phyloP scores from a whole-genome alignment of 1,284 basidiomycete genomes.

The Fistulinella cinereoalba region DNA sequence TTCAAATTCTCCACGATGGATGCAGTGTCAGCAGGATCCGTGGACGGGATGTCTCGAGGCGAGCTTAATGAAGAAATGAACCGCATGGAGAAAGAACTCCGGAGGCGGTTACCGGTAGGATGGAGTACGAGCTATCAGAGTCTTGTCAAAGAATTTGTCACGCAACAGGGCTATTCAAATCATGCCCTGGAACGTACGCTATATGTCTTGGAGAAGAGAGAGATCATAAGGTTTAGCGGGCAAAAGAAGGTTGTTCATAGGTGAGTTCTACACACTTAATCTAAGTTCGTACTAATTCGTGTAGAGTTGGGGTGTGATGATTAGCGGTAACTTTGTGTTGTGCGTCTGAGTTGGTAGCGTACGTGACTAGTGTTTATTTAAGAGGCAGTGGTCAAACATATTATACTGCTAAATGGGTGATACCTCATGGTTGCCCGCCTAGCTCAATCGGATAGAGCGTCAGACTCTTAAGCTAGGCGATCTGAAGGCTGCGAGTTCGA shows the following conservation, averaged over 20 bases:
- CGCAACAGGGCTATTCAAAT: conserved; percentile 84
- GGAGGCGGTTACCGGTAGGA: conserved; percentile 87
- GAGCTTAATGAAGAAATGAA: conserved; percentile 95
- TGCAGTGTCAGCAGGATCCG: conserved; percentile 89
- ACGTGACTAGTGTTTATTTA: no score
- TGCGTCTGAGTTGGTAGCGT: no score
- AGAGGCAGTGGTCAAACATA: no score
- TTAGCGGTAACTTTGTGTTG: no score
- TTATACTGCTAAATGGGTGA: no score
- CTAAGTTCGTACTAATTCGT: conserved; percentile 4
- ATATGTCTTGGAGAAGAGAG: conserved; percentile 93
- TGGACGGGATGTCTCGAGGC: conserved; percentile 90
- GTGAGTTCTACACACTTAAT: conserved; percentile 21
- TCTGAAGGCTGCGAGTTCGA: conserved; percentile 92
- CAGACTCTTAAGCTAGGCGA: conserved; percentile 58
- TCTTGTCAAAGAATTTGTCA: conserved; percentile 94
- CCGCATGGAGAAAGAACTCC: conserved; percentile 89
- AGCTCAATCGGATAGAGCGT: conserved; percentile 88
- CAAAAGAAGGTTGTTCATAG: conserved; percentile 58
- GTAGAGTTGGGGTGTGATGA: conserved; percentile 32
- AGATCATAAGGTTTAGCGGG: conserved; percentile 76
- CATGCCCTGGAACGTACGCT: conserved; percentile 93
- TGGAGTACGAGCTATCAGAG: conserved; percentile 97
- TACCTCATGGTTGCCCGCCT: conserved; percentile 66
- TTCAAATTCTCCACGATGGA: conserved; percentile 99